These are phyloP conservation scores for Effrenium voratum DNA, from an alignment of 73 alveolate genomes.

Conservation along the genomic window DNA sequence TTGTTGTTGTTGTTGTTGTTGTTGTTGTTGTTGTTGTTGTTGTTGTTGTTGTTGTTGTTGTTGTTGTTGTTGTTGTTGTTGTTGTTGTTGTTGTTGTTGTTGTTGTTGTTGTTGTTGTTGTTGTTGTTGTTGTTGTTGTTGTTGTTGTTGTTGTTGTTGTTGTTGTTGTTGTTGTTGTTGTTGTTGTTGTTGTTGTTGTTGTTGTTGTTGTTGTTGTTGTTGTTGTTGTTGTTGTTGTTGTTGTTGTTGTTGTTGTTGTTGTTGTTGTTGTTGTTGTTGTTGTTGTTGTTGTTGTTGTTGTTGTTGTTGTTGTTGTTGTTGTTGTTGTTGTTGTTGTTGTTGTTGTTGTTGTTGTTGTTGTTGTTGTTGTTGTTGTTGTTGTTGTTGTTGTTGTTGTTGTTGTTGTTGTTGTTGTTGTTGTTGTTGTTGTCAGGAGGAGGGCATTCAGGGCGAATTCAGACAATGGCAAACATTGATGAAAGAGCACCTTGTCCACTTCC, in stretches of 20 bases:
- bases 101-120: too few species aligned
- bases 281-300: neutral
- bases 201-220: too few species aligned
- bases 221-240: too few species aligned
- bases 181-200: neutral
- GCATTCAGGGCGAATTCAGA: too few species aligned
- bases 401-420: neutral
- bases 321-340: neutral
- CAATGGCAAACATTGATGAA: too few species aligned
- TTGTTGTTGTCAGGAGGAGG: neutral
- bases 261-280: neutral
- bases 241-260: neutral
- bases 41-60: neutral
- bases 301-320: neutral
- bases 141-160: neutral
- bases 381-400: neutral
- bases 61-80: neutral
- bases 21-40: neutral
- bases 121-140: too few species aligned
- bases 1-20: neutral
- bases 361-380: neutral
- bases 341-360: neutral
- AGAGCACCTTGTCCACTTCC: too few species aligned
- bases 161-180: neutral
- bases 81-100: neutral